Evolutionary conservation across 306 rosid species (phyloP), one percentile per base, ranked within the genome.

Genomic region (Casuarina equisetifolia): DNA sequence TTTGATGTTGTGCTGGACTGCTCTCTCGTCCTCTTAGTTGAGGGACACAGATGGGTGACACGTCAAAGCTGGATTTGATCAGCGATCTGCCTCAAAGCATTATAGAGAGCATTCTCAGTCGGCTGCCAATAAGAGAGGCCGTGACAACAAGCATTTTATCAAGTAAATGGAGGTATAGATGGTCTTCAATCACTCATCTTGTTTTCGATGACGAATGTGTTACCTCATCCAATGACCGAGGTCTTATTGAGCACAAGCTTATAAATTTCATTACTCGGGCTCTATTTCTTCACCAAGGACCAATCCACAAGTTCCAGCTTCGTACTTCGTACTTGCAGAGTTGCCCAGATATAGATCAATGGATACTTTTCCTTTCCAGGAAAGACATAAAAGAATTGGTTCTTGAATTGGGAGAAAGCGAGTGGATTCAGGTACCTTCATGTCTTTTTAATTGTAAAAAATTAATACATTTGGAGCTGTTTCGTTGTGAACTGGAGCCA

Each of bases 11-110:
- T 74, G 48, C 80, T 74, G 16, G 50, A 45, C 50, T 74, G 59
- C 16, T 74, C 50, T 77, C 42, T 9, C 67, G 74, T 44, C 54
- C 42, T 11, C 71, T 69, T 77, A 44, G 81, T 51, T 76, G 67
- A 54, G 82, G 61, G 61, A 39, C 69, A 49, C 61, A 48, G 80
- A 94, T 92, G 95, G 87, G 70, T 1, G 98, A 92, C 83, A 49
- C 38, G 61, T 39, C 12, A 80, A 89, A 68, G 72, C 68, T 69
- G 73, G 98, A 94, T 84, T 76, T 84, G 77, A 79, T 90, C 44
- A 94, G 95, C 79, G 93, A 89, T 87, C 88, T 94, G 81, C 98
- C 97, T 85, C 90, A 86, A 51, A 90, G 92, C 83, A 94, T 92
- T 64, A 74, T 92, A 75, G 98, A 94, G 86, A 85, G 87, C 75